phyloP scores from a whole-genome alignment of 1,284 basidiomycete species.

The Ceraceosorus guamensis region DNA sequence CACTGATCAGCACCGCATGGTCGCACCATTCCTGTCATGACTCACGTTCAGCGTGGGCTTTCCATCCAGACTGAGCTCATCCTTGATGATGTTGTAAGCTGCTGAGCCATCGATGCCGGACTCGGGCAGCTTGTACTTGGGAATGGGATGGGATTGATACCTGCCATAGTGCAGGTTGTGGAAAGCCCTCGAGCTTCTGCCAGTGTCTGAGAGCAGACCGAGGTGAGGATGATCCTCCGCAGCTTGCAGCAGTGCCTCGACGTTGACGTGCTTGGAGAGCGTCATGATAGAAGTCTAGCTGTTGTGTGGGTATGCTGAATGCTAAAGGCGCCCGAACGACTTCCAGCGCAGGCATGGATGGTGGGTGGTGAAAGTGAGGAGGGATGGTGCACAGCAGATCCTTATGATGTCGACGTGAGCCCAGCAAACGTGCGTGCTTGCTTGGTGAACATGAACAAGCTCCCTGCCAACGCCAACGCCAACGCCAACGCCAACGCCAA shows the following conservation, averaged over 20 bases:
- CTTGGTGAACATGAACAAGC: background rate
- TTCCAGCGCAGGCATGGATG: too few relatives aligned
- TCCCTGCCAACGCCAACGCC: slow-evolving; percentile 11
- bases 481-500: slow-evolving; percentile 18
- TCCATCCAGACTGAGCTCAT: slow-evolving; percentile 62
- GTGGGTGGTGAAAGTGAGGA: too few relatives aligned
- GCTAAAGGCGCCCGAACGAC: too few relatives aligned
- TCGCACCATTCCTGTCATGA: background rate
- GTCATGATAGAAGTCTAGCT: slow-evolving; percentile 19
- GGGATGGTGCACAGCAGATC: too few relatives aligned
- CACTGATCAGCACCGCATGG: too few relatives aligned
- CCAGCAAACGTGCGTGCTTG: slow-evolving; percentile 5
- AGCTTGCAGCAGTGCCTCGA: slow-evolving; percentile 32
- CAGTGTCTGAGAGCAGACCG: slow-evolving; percentile 18
- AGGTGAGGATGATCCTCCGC: slow-evolving; percentile 36
- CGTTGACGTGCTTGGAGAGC: slow-evolving; percentile 40
- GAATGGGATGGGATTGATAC: slow-evolving; percentile 40
- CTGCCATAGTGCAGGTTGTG: slow-evolving; percentile 26
- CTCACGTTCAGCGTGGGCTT: slow-evolving; percentile 62
- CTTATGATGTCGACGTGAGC: too few relatives aligned
- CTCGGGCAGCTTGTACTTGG: slow-evolving; percentile 50
- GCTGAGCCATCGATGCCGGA: slow-evolving; percentile 49
- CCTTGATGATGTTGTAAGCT: slow-evolving; percentile 61
- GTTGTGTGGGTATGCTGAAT: too few relatives aligned
- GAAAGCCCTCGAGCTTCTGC: slow-evolving; percentile 5